Evolutionary conservation across 1,284 basidiomycete species (phyloP), one percentile per base, ranked within the genome.

Genomic region (Cutaneotrichosporon dermatis): DNA sequence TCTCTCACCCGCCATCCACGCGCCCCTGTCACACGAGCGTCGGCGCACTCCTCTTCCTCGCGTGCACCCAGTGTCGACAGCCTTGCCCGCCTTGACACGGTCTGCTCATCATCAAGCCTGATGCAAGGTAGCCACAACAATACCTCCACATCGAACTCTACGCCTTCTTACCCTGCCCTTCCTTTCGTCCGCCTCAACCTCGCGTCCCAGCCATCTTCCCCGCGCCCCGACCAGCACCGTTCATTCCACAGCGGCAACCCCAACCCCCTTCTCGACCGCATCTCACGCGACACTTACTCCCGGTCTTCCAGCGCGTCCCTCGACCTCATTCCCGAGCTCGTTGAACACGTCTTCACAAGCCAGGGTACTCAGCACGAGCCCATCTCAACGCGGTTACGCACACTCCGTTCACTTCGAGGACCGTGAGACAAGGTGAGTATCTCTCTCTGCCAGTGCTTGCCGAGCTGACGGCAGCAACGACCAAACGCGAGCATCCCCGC

Each of bases 61-160:
- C 39, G 39, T 12, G 39, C 39, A 25, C 25, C 25, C 25, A 25
- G 25, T 25, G 46, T 33, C 34, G 46, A 7, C 33, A 49, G 34
- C 46, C 46, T 13, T 33, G 34, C 46, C 8, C 33, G 46, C 13
- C 46, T 49, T 13, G 46, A 49, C 33, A 36, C 33, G 34, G 46
- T 16, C 34, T 13, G 13, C 33, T 13, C 34, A 11, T 25, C 25
- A 25, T 49, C 33, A 33, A 49, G 34, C 46, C 46, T 36, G 25
- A 49, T 49, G 46, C 46, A 49, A 49, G 46, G 46, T 49, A 36
- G 46, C 46, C 46, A n/a, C 46, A 33, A 49, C 46, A 25, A 25
- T 25, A 8, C 46, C 11, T 12, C 33, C 12, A 13, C 34, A 13
- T 49, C 46, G 1, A 49, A 49, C 46, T 49, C 34, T 49, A 33